Conservation (phyloP, 441 rosid genomes). For the Codiaeum variegatum region DNA sequence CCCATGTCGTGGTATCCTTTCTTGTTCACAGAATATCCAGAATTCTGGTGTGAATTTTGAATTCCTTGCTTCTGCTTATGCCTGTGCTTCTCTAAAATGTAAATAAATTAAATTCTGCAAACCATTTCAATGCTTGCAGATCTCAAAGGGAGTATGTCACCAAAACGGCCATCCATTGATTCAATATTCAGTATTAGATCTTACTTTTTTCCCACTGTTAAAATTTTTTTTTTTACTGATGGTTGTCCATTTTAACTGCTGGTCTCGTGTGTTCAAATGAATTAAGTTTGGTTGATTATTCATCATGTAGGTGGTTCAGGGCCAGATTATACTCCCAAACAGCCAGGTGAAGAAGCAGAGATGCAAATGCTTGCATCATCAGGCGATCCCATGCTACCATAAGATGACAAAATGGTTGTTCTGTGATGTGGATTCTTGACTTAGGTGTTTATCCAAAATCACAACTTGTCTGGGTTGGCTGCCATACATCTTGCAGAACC, state of each 20-base stretch:
- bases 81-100: not conserved
- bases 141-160: conserved; percentile 35
- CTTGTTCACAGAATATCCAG: not conserved
- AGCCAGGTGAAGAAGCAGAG: conserved; percentile 48
- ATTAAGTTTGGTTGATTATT: conserved; percentile 10
- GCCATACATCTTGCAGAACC: conserved; percentile 32
- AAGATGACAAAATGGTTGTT: conserved; percentile 9
- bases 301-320: conserved; percentile 53
- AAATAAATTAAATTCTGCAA: conserved; percentile 10
- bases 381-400: conserved; percentile 43
- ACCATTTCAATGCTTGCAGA: conserved; percentile 31
- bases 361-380: conserved; percentile 57
- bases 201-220: not conserved
- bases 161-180: conserved; percentile 28
- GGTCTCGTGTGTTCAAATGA: not conserved
- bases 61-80: conserved; percentile 16
- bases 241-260: conserved; percentile 3
- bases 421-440: conserved; percentile 11
- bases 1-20: not conserved
- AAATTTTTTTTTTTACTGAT: not conserved
- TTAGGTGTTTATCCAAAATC: conserved; percentile 23
- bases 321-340: conserved; percentile 36
- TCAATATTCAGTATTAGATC: conserved; percentile 36
- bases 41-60: not conserved
- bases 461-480: conserved; percentile 17